Conservation (phyloP, 2,329 filamentous ascomycete species). For the Cephalotrichum gorgonifer region DNA sequence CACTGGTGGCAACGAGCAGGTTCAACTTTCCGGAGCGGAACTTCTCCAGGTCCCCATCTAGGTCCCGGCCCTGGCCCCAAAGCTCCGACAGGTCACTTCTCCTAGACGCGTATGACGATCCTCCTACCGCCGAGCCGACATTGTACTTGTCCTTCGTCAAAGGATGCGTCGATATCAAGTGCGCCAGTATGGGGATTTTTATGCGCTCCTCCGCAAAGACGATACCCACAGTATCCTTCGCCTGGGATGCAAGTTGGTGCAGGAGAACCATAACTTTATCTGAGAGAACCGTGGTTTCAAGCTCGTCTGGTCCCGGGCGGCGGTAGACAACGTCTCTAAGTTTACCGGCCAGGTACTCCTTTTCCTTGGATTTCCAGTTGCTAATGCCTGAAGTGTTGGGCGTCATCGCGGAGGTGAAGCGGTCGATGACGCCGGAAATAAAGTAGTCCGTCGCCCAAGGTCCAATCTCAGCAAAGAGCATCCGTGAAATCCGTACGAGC, state of each 20-base stretch:
- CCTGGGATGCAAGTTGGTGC: conserved; percentile 24
- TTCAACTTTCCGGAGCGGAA: conserved; percentile 47
- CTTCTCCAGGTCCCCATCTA: conserved; percentile 23
- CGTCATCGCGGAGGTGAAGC: background rate
- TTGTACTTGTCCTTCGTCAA: conserved; percentile 31
- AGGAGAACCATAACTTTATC: conserved; percentile 49
- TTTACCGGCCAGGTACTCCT: conserved; percentile 40
- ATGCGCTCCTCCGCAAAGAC: conserved; percentile 57
- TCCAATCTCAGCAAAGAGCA: conserved; percentile 50
- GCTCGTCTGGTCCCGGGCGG: conserved; percentile 10
- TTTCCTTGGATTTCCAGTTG: conserved; percentile 31
- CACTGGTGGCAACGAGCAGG: conserved; percentile 51
- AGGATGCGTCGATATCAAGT: conserved; percentile 45
- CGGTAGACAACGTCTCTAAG: conserved; percentile 25
- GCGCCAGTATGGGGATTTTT: conserved; percentile 48
- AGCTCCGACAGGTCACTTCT: conserved; percentile 30
- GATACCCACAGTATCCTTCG: conserved; percentile 36
- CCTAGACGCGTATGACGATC: conserved; percentile 25
- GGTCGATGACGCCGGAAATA: conserved; percentile 32
- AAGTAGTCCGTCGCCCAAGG: conserved; percentile 60
- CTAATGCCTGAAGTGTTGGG: background rate
- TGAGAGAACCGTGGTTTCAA: conserved; percentile 29
- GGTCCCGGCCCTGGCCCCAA: conserved; percentile 15
- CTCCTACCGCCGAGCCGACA: conserved; percentile 46
- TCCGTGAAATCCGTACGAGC: conserved; percentile 37